Evolutionary conservation across 2,329 filamentous ascomycete species (phyloP), one percentile per base, ranked within the genome.

Genomic region (Colletotrichum sp.): DNA sequence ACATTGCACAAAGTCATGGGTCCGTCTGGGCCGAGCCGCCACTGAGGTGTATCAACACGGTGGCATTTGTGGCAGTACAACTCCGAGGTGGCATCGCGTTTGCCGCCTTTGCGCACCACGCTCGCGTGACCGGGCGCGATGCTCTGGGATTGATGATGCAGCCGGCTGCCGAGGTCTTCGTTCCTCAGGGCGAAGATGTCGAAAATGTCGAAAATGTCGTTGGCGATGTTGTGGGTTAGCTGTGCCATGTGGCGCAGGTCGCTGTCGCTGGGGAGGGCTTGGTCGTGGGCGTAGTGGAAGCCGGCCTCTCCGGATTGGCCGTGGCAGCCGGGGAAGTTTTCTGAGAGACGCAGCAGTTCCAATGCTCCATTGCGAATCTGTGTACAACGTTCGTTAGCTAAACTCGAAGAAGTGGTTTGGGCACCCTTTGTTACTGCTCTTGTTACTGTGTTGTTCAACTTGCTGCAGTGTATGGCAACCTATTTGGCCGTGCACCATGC

Each of bases 61-160:
- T 5, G 44, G 0, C 44, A 52, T 4, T 52, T 52, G n/a, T 52
- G 44, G 44, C 44, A 52, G 44, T 13, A 21, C 3, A 52, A 3
- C 0, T 21, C 44, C 6, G 2, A 1, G n/a, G 2, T 4, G 16
- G 4, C 6, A 4, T 6, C 44, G n/a, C 10, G 5, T 1, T 12
- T 21, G 44, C 2, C 39, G 9, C 39, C 18, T 49, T 49, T 13
- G 2, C 44, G 44, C 39, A 49, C 7, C 39, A n/a, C 18, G 39
- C 5, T 49, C 18, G 39, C 39, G 0, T 49, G 39, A 0, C 18
- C 39, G 9, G 39, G 39, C 39, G 18, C 18, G 18, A 10, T 44
- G 8, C 39, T 44, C 39, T 44, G 12, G 2, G 39, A 6, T 2
- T 18, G 16, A 1, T n/a, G 16, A 4, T 44, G 39, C 5, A 2